Base-by-base conservation (phyloP, 2,329 filamentous ascomycete genomes). In the Aspergillus phoenicis region DNA sequence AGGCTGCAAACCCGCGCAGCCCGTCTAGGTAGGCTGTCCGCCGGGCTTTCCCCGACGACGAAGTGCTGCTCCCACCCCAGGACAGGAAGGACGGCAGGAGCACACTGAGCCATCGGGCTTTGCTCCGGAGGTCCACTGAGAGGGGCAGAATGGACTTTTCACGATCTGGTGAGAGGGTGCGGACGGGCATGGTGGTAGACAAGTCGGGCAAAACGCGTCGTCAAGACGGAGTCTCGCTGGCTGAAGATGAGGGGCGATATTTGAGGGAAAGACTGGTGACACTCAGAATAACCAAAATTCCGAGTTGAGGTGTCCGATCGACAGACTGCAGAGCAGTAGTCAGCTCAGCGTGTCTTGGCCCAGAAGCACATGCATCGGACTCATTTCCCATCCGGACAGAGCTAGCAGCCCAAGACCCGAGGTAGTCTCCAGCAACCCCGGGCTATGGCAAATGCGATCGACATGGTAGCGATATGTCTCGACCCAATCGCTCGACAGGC, bases 1-100 rank as follows among this genome's bases (percentile, higher is more conserved):
- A 80, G 2, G 88, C 86, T 4, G 87, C 87, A 63, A 90, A 88
- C 3, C 88, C 88, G 69, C 88, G 78, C 13, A 90, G 76, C 13
- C 88, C 88, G 66, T 90, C 88, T 20, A 88, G 79, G 65, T 85
- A 87, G n/a, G 85, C 84, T 5, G 85, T 88, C 17, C 78, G 76
- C 6, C 83, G 49, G 43, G 20, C 17, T 26, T 52, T 45, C 4
- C 17, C 20, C 7, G 28, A n/a, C 10, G 33, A 17, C n/a, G 17
- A 26, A 36, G 33, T 36, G 26, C 5, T 33, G 13, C 22, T 28
- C 8, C 45, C 41, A 17, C 39, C 20, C 13, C 53, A 41, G n/a
- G n/a, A 13, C 39, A 56, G 10, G 5, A 56, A 56, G 17, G 41
- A 43, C 4, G 53, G 53, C 11, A 39, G 45, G 24, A 56, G 20